Evolutionary conservation across 352 stramenopile genomes (phyloP).

Genomic region (Paralagenidium karlingii): DNA sequence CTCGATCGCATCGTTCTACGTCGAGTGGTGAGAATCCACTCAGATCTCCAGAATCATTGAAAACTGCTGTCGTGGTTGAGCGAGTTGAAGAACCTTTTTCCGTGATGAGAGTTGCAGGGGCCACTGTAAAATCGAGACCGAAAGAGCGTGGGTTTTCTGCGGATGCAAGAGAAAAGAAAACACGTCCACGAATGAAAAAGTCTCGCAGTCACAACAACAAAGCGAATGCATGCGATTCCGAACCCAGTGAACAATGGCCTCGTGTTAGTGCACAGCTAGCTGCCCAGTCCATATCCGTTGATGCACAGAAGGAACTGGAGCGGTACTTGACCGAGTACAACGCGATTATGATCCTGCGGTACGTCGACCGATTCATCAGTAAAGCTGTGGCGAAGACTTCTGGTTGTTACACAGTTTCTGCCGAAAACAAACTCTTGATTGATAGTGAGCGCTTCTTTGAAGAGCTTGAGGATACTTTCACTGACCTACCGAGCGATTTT

Average conservation of each 20-base stretch:
- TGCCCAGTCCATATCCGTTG: conserved; percentile 43
- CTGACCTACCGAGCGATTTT: conserved; percentile 42
- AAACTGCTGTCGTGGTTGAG: too few relatives aligned
- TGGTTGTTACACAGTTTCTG: conserved; percentile 49
- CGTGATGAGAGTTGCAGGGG: too few relatives aligned
- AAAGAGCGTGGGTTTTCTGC: too few relatives aligned
- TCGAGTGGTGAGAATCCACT: conserved; percentile 1
- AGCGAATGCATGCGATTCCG: conserved; percentile 7
- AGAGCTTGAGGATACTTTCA: conserved; percentile 51
- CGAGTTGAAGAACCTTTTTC: too few relatives aligned
- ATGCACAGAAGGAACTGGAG: conserved; percentile 60
- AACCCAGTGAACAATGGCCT: conserved; percentile 53
- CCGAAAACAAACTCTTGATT: conserved; percentile 34
- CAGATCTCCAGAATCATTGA: neutral
- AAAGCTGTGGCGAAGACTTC: conserved; percentile 56
- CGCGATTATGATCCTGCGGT: conserved; percentile 70
- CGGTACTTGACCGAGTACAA: conserved; percentile 58
- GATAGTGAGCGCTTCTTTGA: conserved; percentile 51
- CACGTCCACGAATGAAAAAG: neutral
- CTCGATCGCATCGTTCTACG: too few relatives aligned
- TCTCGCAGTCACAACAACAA: conserved; percentile 9
- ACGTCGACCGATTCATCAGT: conserved; percentile 66
- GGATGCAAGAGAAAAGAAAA: neutral
- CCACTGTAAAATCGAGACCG: too few relatives aligned
- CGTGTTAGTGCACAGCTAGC: conserved; percentile 45